Percentiles rank a stretch among this genome's conserved stretches.
These are phyloP conservation scores for Prunus mume DNA, from an alignment of 306 rosid species.

Conservation along the genomic window DNA sequence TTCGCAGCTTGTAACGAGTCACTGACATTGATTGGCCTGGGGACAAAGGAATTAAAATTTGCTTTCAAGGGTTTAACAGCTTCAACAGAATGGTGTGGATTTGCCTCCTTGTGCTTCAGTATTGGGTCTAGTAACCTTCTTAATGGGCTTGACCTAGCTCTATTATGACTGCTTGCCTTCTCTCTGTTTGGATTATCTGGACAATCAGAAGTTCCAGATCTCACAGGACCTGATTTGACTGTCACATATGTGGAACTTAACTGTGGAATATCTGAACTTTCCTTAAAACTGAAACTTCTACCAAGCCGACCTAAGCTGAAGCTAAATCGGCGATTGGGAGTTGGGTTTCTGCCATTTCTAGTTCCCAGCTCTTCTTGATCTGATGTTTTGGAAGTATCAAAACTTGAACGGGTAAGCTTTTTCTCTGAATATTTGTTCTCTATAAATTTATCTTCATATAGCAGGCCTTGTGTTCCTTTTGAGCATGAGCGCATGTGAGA, in stretches of 20 bases:
- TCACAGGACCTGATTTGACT: slow-evolving; percentile 71
- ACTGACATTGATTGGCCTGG: slow-evolving; percentile 29
- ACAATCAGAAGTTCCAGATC: slow-evolving; percentile 40
- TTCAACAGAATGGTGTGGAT: slow-evolving; percentile 36
- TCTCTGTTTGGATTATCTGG: slow-evolving; percentile 36
- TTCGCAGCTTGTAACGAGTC: slow-evolving; percentile 41
- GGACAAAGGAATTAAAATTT: slow-evolving; percentile 33
- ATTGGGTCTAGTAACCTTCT: slow-evolving; percentile 75
- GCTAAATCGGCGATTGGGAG: slow-evolving; percentile 61
- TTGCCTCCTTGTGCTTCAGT: slow-evolving; percentile 54
- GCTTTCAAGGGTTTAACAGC: slow-evolving; percentile 30
- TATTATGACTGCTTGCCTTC: slow-evolving; percentile 52
- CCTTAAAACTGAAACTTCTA: slow-evolving; percentile 91
- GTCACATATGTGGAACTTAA: slow-evolving; percentile 44
- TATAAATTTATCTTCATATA: slow-evolving; percentile 23
- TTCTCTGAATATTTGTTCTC: slow-evolving; percentile 25
- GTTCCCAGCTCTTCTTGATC: slow-evolving; percentile 41
- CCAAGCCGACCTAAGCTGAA: slow-evolving; percentile 64
- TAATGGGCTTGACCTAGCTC: slow-evolving; percentile 71
- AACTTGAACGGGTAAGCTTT: slow-evolving; percentile 27
- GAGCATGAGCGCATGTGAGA: slow-evolving; percentile 30
- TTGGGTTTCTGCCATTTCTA: slow-evolving; percentile 44
- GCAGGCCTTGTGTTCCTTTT: slow-evolving; percentile 29
- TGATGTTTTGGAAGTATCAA: slow-evolving; percentile 26
- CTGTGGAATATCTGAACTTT: slow-evolving; percentile 50